phyloP scores from a whole-genome alignment of 106 monocot species.

The Narthecium ossifragum region DNA sequence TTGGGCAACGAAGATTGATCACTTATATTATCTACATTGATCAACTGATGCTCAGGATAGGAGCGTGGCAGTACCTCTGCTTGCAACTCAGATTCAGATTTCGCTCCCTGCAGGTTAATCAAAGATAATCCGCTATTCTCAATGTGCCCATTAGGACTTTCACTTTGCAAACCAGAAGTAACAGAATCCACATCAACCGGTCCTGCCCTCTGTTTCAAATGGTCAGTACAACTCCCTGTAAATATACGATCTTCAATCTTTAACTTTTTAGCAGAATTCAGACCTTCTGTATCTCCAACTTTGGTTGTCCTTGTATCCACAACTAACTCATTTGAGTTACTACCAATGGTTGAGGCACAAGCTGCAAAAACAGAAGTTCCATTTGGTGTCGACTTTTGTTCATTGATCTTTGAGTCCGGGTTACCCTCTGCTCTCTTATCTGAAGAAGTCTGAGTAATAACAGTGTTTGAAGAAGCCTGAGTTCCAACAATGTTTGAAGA shows the following conservation, averaged over 20 bases:
- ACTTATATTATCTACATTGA: no score
- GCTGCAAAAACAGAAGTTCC: constrained; percentile 22
- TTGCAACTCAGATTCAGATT: constrained; percentile 13
- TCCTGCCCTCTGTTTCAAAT: constrained; percentile 23
- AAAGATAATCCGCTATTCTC: constrained; percentile 11
- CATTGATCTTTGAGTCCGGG: constrained; percentile 31
- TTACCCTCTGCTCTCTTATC: constrained; percentile 31
- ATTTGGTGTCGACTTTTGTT: constrained; percentile 30
- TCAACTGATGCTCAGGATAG: constrained; percentile 3
- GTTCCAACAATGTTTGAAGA: constrained; percentile 27
- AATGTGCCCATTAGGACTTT: constrained; percentile 10
- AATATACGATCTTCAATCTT: constrained; percentile 15
- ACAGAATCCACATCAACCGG: constrained; percentile 5
- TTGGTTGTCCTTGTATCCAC: constrained; percentile 3
- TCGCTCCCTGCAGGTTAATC: constrained; percentile 12
- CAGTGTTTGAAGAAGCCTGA: constrained; percentile 24
- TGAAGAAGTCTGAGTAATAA: not conserved
- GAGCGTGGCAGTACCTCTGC: not conserved
- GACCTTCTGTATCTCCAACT: constrained; percentile 5
- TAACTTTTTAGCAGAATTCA: constrained; percentile 1
- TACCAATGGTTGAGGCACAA: constrained; percentile 8
- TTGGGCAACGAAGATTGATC: no score
- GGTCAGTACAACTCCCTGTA: not conserved
- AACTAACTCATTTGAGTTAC: constrained; percentile 7
- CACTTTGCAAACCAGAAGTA: constrained; percentile 10